A percentile compares a stretch with the other conserved stretches of the same genome.
These are phyloP conservation scores for Exophiala sp. DNA, from an alignment of 2,329 filamentous ascomycete genomes.

Conservation along the genomic window DNA sequence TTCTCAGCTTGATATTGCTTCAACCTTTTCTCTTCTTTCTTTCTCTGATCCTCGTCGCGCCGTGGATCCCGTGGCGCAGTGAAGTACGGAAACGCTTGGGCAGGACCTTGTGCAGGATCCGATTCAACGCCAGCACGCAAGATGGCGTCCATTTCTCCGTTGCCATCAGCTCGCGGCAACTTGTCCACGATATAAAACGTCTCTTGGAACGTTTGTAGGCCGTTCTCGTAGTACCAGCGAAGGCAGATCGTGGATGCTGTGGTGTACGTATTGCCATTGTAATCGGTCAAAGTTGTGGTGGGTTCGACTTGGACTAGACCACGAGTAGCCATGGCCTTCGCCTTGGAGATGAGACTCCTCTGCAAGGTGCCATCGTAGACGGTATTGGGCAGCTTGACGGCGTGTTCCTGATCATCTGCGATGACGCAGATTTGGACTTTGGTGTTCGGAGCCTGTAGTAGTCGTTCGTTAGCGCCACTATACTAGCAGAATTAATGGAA, in stretches of 20 bases:
- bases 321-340: conserved; percentile 16
- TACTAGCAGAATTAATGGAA: not conserved
- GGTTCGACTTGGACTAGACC: conserved; percentile 5
- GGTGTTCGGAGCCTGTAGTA: conserved; percentile 10
- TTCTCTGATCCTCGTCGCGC: conserved; percentile 9
- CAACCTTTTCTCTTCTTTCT: conserved; percentile 2
- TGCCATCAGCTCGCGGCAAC: not conserved
- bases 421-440: conserved; percentile 18
- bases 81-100: conserved; percentile 8
- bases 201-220: conserved; percentile 21
- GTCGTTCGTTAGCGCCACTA: not conserved
- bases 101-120: not conserved
- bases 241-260: conserved; percentile 17
- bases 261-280: conserved; percentile 8
- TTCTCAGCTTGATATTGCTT: conserved; percentile 19
- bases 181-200: conserved; percentile 24
- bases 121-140: conserved; percentile 13
- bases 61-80: conserved; percentile 3
- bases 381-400: conserved; percentile 16
- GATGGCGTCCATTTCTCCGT: conserved; percentile 18
- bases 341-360: conserved; percentile 19
- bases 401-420: conserved; percentile 21
- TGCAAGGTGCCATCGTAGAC: conserved; percentile 7
- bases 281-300: conserved; percentile 13
- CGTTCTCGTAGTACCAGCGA: conserved; percentile 23